phyloP scores from a whole-genome alignment of 495 filamentous ascomycete species.

The Collariella sp. region DNA sequence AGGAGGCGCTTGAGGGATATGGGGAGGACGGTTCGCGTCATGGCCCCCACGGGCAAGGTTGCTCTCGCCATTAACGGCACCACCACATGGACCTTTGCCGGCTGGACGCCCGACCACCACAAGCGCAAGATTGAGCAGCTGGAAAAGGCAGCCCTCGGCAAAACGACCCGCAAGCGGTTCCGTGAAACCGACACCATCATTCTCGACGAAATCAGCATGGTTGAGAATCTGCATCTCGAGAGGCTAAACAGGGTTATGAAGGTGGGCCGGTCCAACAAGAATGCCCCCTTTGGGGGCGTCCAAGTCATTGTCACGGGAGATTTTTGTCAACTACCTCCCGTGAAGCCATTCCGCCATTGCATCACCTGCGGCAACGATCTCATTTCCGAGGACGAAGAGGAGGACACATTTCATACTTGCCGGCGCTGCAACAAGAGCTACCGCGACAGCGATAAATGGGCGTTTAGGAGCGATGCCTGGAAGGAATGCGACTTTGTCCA shows the following conservation, averaged over 20 bases:
- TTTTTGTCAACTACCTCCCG: constrained; percentile 91
- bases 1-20: constrained; percentile 26
- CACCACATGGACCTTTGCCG: constrained; percentile 48
- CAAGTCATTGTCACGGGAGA: constrained; percentile 92
- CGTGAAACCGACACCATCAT: constrained; percentile 35
- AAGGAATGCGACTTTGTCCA: constrained; percentile 28
- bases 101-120: constrained; percentile 38
- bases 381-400: constrained; percentile 43
- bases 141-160: not conserved
- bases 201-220: constrained; percentile 43
- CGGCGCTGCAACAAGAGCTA: constrained; percentile 21
- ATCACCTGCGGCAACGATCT: constrained; percentile 65
- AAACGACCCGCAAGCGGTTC: constrained; percentile 23
- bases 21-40: constrained; percentile 37
- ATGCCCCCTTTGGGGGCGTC: constrained; percentile 78
- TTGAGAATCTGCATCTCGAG: constrained; percentile 48
- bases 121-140: constrained; percentile 18
- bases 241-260: constrained; percentile 47
- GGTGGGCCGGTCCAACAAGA: constrained; percentile 24
- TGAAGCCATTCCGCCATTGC: constrained; percentile 74
- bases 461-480: constrained; percentile 35
- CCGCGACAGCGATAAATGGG: constrained; percentile 32
- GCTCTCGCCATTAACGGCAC: constrained; percentile 46
- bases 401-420: constrained; percentile 58
- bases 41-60: constrained; percentile 50